Conservation (phyloP, 1,284 basidiomycete genomes). For the Pholiota adiposa region DNA sequence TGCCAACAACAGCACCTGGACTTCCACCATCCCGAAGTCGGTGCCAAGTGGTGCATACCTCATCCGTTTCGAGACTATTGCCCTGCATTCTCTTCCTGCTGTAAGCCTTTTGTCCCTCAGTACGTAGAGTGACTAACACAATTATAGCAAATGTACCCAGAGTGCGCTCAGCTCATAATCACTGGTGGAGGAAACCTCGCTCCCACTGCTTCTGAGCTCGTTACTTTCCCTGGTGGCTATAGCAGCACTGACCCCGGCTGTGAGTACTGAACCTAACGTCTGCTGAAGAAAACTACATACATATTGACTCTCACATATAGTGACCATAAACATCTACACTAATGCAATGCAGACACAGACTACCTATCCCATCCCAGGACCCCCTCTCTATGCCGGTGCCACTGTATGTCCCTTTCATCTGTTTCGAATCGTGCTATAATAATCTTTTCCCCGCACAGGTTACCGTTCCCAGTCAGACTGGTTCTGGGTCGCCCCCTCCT, state of each 20-base stretch:
- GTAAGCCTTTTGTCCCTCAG: conserved; percentile 33
- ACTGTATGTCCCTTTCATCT: conserved; percentile 13
- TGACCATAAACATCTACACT: conserved; percentile 48
- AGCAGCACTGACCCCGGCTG: conserved; percentile 48
- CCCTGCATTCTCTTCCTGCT: conserved; percentile 57
- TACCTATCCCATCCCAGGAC: conserved; percentile 36
- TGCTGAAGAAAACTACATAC: background rate
- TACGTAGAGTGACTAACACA: background rate
- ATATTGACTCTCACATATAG: no score
- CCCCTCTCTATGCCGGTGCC: conserved; percentile 31
- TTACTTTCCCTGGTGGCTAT: conserved; percentile 56
- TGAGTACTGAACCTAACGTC: conserved; percentile 30
- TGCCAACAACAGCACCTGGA: conserved; percentile 57
- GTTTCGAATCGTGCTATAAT: conserved; percentile 1
- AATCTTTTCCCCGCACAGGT: background rate
- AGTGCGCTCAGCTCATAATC: conserved; percentile 58
- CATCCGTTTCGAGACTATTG: conserved; percentile 61
- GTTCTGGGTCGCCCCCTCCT: background rate
- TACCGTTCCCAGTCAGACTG: conserved; percentile 6
- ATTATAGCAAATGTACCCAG: conserved; percentile 56
- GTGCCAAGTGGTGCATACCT: conserved; percentile 57
- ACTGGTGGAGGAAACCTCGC: conserved; percentile 49
- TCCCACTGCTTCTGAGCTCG: conserved; percentile 48
- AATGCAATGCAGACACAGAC: conserved; percentile 42
- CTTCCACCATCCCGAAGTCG: conserved; percentile 53